Base-by-base conservation (phyloP, 2,329 filamentous ascomycete species). In the Malbranchea zuffiana region DNA sequence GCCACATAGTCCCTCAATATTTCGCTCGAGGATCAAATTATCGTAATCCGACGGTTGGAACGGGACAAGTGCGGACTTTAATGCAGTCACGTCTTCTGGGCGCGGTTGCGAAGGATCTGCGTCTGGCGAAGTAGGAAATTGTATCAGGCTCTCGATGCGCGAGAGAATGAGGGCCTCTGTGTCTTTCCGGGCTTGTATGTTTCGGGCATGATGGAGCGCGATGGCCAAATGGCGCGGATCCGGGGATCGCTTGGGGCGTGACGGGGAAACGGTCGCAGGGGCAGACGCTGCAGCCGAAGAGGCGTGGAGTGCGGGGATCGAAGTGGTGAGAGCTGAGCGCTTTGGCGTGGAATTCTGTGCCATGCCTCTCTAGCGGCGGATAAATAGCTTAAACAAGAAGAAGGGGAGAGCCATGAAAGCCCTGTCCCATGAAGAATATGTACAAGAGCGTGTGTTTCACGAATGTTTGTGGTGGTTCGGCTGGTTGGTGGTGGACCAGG, bases 11-110 rank as follows among this genome's bases (percentile, higher is more conserved):
- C 72, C 74, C 49, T 83, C 79, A 47, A 84, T 80, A 56, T 93
- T 92, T 51, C 90, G 82, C 66, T 98, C 90, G 46, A 81, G 73
- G 42, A 95, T 78, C 33, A 96, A 67, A 46, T 83, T 81, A 53
- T 94, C 85, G 64, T 92, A 93, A 64, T 98, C 88, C 36, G 73
- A 71, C 1, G 87, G 84, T 55, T 88, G 83, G 61, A 95, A 96
- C 28, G 75, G 68, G 6, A 71, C 64, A 16, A 96, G 63, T 23
- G 75, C 71, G 3, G 66, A 53, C 49, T 78, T 77, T 61, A 96
- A 86, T 37, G 65, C 63, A 25, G 61, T 55, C 1, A 69, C 69
- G 54, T 94, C 85, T 20, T 69, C 56, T 1, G 69, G 51, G 5
- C 75, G 67, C 2, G 75, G 74, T 2, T 61, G 56, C 12, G 63